Conservation (phyloP, 2,329 filamentous ascomycete species). For the Colletotrichum australisinense region DNA sequence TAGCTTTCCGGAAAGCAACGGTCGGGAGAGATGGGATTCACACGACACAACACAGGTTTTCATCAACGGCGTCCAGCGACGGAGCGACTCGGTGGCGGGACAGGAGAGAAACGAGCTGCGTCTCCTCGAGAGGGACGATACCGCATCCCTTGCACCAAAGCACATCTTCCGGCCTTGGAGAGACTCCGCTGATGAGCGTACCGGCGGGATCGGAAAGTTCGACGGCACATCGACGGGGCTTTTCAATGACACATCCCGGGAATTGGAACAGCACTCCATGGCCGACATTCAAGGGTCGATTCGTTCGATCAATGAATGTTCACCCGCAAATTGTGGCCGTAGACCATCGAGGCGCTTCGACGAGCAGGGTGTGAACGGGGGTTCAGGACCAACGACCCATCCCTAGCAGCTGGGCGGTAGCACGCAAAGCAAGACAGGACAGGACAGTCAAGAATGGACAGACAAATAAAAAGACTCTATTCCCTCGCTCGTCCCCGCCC, state of each 20-base stretch:
- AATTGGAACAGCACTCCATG: not conserved
- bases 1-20: slow-evolving; percentile 23
- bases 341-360: not conserved
- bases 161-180: not conserved
- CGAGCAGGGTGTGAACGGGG: not conserved
- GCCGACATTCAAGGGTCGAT: not conserved
- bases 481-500: slow-evolving; percentile 32
- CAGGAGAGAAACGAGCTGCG: slow-evolving; percentile 40
- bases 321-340: not conserved
- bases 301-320: not conserved
- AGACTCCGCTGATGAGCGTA: not conserved
- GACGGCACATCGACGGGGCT: slow-evolving; percentile 27
- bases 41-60: slow-evolving; percentile 33
- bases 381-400: not conserved
- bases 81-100: slow-evolving; percentile 41
- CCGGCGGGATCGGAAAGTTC: slow-evolving; percentile 10
- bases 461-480: slow-evolving; percentile 37
- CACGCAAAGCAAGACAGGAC: not conserved
- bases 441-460: slow-evolving; percentile 3
- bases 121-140: slow-evolving; percentile 38
- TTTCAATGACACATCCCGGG: slow-evolving; percentile 12
- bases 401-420: not conserved
- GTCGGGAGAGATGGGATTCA: not conserved
- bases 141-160: slow-evolving; percentile 21
- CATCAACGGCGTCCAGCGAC: slow-evolving; percentile 41